Evolutionary conservation across 2,329 filamentous ascomycete species (phyloP).

Genomic region (Colletotrichum ledebouriae): DNA sequence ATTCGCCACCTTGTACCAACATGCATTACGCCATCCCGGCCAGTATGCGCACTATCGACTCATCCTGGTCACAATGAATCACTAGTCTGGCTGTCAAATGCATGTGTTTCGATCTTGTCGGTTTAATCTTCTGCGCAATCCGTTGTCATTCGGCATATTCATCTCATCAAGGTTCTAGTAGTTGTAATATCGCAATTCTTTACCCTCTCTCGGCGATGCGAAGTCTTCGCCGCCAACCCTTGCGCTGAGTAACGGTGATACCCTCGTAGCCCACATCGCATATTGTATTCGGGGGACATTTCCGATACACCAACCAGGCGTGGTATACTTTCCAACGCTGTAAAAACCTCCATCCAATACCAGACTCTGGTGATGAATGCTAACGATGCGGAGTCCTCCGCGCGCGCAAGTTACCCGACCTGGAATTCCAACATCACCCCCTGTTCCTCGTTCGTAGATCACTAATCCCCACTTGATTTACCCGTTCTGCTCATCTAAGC

Average conservation of each 20-base stretch:
- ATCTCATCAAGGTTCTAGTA: no score
- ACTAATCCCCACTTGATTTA: conserved; percentile 12
- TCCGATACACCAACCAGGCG: no score
- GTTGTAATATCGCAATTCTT: no score
- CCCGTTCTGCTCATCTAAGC: conserved; percentile 3
- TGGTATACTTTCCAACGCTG: background rate
- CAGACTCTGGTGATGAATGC: background rate
- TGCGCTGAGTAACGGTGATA: no score
- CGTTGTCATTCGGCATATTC: no score
- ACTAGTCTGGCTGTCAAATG: background rate
- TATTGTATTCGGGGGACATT: no score
- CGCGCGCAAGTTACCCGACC: background rate
- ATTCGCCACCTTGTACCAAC: conserved; percentile 12
- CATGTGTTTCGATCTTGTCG: no score
- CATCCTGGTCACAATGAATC: conserved; percentile 15
- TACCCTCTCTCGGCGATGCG: no score
- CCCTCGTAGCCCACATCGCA: no score
- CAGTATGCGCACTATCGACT: conserved; percentile 16
- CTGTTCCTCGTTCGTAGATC: conserved; percentile 19
- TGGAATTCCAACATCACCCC: conserved; percentile 8
- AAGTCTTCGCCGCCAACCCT: no score
- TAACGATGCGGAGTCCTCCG: conserved; percentile 22
- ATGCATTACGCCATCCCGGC: conserved; percentile 13
- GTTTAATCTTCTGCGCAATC: no score
- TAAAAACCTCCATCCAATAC: no score